A percentile compares a stretch with the other conserved stretches of the same genome.
Evolutionary conservation across 208 protist species (phyloP).

Genomic region (Acanthamoeba triangularis): DNA sequence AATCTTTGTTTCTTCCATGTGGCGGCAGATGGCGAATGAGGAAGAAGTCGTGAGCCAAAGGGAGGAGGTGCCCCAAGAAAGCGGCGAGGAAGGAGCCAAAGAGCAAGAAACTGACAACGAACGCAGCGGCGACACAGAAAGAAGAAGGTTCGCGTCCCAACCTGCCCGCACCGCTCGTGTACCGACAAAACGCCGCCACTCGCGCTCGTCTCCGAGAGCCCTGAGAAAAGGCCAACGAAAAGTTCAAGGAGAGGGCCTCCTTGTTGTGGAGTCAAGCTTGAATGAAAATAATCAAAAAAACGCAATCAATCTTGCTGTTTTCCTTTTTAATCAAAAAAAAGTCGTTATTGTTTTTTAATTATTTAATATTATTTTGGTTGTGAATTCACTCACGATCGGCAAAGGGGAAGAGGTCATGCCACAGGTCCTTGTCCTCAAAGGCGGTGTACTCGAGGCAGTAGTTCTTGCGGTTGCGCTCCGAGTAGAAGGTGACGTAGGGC

Average conservation of each 20-base stretch:
- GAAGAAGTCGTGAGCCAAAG: not conserved
- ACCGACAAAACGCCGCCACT: not conserved
- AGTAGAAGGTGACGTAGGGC: conserved; percentile 64
- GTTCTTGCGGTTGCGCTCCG: conserved; percentile 43
- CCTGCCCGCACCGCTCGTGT: too few relatives aligned
- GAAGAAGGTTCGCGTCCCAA: not conserved
- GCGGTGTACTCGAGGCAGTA: conserved; percentile 55
- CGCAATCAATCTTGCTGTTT: not conserved
- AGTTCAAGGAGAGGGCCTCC: too few relatives aligned
- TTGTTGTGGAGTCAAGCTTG: too few relatives aligned
- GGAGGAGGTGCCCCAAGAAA: not conserved
- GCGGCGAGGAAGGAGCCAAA: not conserved
- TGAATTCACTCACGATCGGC: not conserved
- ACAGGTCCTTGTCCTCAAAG: conserved; percentile 52
- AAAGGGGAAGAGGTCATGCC: conserved; percentile 42
- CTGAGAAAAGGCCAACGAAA: not conserved
- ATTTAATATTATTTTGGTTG: not conserved
- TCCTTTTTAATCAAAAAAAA: not conserved
- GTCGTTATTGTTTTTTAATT: not conserved
- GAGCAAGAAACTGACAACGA: not conserved
- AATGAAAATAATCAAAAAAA: too few relatives aligned
- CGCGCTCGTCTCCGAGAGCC: not conserved
- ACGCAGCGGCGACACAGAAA: not conserved
- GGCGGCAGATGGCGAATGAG: not conserved
- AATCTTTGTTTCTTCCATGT: conserved; percentile 24